Conservation (phyloP, 805 yeast species). For the Saccharomyces paradoxus region DNA sequence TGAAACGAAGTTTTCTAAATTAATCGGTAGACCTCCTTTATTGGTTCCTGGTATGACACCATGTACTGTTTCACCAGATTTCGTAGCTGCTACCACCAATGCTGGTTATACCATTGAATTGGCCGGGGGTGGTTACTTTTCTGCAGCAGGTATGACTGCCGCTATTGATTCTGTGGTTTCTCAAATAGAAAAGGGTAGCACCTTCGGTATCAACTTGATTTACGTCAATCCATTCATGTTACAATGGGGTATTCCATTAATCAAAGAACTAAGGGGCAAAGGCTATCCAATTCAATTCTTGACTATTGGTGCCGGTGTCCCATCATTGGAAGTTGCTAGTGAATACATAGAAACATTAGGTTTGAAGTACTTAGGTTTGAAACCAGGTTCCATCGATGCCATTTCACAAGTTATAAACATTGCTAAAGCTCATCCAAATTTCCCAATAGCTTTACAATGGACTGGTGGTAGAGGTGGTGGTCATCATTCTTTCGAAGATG, state of each 20-base stretch:
- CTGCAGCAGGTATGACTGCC: slow-evolving; percentile 55
- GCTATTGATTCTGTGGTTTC: slow-evolving; percentile 71
- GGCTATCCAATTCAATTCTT: slow-evolving; percentile 95
- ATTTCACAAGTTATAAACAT: slow-evolving; percentile 78
- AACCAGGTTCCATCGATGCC: slow-evolving; percentile 96
- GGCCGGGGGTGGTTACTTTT: slow-evolving; percentile 98
- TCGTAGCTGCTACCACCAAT: slow-evolving; percentile 86
- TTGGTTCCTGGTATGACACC: slow-evolving; percentile 99
- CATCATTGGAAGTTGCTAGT: slow-evolving; percentile 92
- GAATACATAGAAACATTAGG: slow-evolving; percentile 93
- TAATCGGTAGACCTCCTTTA: slow-evolving; percentile 89
- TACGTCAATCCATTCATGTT: slow-evolving; percentile 96
- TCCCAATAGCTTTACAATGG: slow-evolving; percentile 98
- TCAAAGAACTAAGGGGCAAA: slow-evolving; percentile 75
- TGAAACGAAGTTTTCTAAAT: slow-evolving; percentile 87
- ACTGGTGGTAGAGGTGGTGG: slow-evolving; percentile 99
- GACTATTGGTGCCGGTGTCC: slow-evolving; percentile 99
- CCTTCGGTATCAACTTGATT: slow-evolving; percentile 84
- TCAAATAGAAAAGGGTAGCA: slow-evolving; percentile 72
- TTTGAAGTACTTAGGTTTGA: slow-evolving; percentile 86
- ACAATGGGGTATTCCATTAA: slow-evolving; percentile 97
- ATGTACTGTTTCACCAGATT: slow-evolving; percentile 88
- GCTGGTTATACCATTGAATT: slow-evolving; percentile 96
- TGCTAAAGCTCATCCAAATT: slow-evolving; percentile 90
- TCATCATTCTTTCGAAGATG: slow-evolving; percentile 97